Base-by-base conservation (phyloP, 1,284 basidiomycete species). In the Pyrrhoderma lamaoense region DNA sequence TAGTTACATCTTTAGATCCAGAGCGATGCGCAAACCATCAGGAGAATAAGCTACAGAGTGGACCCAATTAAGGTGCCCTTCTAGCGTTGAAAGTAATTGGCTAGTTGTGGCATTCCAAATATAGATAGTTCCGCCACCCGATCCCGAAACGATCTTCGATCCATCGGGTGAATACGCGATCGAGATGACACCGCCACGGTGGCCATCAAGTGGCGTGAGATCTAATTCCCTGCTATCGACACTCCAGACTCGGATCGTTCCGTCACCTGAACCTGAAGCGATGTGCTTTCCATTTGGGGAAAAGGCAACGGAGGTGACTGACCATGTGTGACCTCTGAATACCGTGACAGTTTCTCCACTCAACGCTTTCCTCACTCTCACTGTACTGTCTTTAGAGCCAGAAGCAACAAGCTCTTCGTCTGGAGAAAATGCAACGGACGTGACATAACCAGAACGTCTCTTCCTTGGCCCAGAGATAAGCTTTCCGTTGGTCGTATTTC, bases 21-120 rank as follows among this genome's bases (percentile, higher is more conserved):
- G 49, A 45, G 22, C 47, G 36, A 48, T 3, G 8, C 35, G 38
- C 14, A 5, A 21, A 9, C 47, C 47, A 25, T 48, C 47, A 2
- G 18, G 9, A 4, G 47, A 48, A 22, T 25, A 22, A 14, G 47
- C 47, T 22, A 40, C 16, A 22, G 16, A 40, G 21, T 40, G 5
- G 27, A 31, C 27, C 27, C 27, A 31, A 31, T 31, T 31, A 5
- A 11, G 11, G 11, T 31, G 27, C 7, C 27, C 27, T 5, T 5
- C 27, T 5, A 31, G 27, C 5, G 27, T 31, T 5, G 22, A 45
- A 34, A 45, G n/a, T 4, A 45, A 34, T n/a, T 45, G 16, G 16
- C 95, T 94, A 8, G 72, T 77, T 63, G 89, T 85, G 45, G 98
- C 78, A 65, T 99, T 89, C 95, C 95, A 99, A 1, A 97, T 89